Conservation (phyloP, 2,329 filamentous ascomycete species). For the Colletotrichum orbiculare region DNA sequence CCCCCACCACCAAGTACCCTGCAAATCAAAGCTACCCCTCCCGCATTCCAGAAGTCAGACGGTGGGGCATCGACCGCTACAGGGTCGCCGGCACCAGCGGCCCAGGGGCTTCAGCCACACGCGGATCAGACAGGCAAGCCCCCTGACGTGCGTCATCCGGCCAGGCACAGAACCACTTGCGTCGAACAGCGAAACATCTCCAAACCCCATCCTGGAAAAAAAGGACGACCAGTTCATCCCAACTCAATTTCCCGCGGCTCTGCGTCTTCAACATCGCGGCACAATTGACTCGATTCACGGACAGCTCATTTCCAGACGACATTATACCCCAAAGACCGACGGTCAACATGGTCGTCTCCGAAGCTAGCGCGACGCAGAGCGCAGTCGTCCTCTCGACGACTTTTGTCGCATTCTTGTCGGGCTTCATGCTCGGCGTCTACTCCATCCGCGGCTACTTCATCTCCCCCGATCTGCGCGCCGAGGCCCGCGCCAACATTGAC, state of each 20-base stretch:
- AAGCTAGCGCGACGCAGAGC: slow-evolving; percentile 15
- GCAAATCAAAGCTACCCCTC: slow-evolving; percentile 12
- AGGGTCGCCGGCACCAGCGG: slow-evolving; percentile 12
- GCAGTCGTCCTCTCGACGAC: slow-evolving; percentile 76
- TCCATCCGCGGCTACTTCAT: slow-evolving; percentile 70
- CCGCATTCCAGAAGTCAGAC: slow-evolving; percentile 5
- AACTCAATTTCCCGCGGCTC: neutral
- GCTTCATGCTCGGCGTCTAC: slow-evolving; percentile 86
- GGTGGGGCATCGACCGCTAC: slow-evolving; percentile 27
- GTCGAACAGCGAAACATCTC: slow-evolving; percentile 9
- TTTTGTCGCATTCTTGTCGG: slow-evolving; percentile 78
- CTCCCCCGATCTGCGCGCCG: slow-evolving; percentile 64
- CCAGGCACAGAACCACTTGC: slow-evolving; percentile 13
- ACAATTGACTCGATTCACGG: neutral
- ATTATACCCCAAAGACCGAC: neutral
- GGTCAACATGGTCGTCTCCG: slow-evolving; percentile 11
- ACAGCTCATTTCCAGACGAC: neutral
- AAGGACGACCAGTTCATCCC: slow-evolving; percentile 28
- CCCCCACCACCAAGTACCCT: slow-evolving; percentile 18
- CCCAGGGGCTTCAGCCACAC: slow-evolving; percentile 29
- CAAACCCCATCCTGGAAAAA: slow-evolving; percentile 23
- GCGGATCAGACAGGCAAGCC: slow-evolving; percentile 22
- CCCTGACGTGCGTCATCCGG: slow-evolving; percentile 36
- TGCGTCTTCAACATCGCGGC: neutral
- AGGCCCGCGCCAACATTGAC: slow-evolving; percentile 65